Evolutionary conservation across 208 protist genomes (phyloP).

Genomic region (Zelonia costaricensis): DNA sequence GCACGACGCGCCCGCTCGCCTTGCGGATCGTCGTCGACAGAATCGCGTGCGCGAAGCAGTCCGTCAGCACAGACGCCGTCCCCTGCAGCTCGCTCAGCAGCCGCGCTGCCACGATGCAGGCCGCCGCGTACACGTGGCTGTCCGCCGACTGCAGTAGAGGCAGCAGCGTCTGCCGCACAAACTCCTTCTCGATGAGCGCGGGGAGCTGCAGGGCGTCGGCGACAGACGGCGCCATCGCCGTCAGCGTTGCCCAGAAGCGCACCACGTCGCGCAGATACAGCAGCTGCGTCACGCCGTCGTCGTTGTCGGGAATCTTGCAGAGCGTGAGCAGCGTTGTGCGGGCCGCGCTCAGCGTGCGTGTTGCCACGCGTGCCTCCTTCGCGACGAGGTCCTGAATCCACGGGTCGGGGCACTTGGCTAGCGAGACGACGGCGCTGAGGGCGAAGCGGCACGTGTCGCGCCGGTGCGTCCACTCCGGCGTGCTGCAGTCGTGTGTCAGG

Average conservation of each 20-base stretch:
- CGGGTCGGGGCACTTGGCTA: constrained; percentile 71
- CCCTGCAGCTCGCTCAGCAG: constrained; percentile 35
- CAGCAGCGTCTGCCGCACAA: constrained; percentile 54
- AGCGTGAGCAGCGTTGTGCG: constrained; percentile 68
- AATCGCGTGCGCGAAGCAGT: constrained; percentile 40
- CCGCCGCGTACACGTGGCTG: constrained; percentile 54
- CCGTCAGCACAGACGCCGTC: constrained; percentile 18
- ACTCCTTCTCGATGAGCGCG: constrained; percentile 39
- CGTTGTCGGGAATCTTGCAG: constrained; percentile 80
- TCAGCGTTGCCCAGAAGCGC: constrained; percentile 62
- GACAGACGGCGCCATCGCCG: constrained; percentile 42
- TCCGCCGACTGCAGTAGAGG: constrained; percentile 59
- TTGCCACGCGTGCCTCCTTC: constrained; percentile 26
- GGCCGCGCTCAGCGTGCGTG: constrained; percentile 38
- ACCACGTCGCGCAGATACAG: constrained; percentile 60
- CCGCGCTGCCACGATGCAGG: constrained; percentile 41
- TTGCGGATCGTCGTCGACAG: constrained; percentile 41
- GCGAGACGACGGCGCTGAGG: constrained; percentile 56
- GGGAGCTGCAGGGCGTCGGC: constrained; percentile 34
- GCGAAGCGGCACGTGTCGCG: constrained; percentile 59
- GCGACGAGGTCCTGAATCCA: constrained; percentile 63
- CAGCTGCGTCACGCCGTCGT: constrained; percentile 58
- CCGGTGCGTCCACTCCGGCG: constrained; percentile 42
- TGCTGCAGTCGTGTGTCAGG: constrained; percentile 46
- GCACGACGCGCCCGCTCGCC: constrained; percentile 23